A percentile compares a stretch with the other conserved stretches of the same genome.
These are phyloP conservation scores for Lachnellula hyalina DNA, from an alignment of 2,329 filamentous ascomycete genomes.

Conservation along the genomic window DNA sequence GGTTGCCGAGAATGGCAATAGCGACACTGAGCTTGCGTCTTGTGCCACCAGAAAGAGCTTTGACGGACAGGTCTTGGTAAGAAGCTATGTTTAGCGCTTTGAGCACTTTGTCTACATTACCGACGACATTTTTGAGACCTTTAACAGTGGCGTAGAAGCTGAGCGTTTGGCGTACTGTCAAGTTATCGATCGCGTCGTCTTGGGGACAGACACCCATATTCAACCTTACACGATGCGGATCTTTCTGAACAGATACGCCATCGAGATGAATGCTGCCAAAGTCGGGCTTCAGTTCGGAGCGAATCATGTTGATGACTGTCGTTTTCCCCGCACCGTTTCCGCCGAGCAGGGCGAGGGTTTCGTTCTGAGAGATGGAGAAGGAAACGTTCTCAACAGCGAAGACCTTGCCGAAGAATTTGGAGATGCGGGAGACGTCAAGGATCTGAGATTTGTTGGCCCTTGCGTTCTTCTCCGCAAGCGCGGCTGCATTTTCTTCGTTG, in stretches of 20 bases:
- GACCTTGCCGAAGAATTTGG: conserved; percentile 54
- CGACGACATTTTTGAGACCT: conserved; percentile 27
- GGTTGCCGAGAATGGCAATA: conserved; percentile 32
- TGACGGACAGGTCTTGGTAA: conserved; percentile 23
- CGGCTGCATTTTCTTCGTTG: conserved; percentile 18
- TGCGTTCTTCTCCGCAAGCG: conserved; percentile 23
- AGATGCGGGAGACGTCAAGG: conserved; percentile 58
- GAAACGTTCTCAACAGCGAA: conserved; percentile 59
- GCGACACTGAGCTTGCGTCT: conserved; percentile 31
- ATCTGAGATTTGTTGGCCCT: conserved; percentile 31
- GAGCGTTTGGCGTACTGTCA: conserved; percentile 32
- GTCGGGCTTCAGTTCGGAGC: conserved; percentile 54
- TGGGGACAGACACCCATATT: conserved; percentile 33
- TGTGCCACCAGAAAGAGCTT: conserved; percentile 30
- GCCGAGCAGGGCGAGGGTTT: conserved; percentile 60
- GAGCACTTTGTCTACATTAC: conserved; percentile 29
- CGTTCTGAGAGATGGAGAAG: conserved; percentile 53
- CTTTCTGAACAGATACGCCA: conserved; percentile 44
- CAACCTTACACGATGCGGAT: conserved; percentile 20
- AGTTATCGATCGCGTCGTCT: conserved; percentile 32
- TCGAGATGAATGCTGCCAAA: conserved; percentile 58
- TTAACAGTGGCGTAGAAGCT: conserved; percentile 30
- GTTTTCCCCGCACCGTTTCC: conserved; percentile 63
- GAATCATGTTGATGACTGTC: conserved; percentile 60
- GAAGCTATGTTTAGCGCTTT: conserved; percentile 25